These are phyloP conservation scores for Rhodotorula babjevae DNA, from an alignment of 768 basidiomycete genomes.

Conservation along the genomic window DNA sequence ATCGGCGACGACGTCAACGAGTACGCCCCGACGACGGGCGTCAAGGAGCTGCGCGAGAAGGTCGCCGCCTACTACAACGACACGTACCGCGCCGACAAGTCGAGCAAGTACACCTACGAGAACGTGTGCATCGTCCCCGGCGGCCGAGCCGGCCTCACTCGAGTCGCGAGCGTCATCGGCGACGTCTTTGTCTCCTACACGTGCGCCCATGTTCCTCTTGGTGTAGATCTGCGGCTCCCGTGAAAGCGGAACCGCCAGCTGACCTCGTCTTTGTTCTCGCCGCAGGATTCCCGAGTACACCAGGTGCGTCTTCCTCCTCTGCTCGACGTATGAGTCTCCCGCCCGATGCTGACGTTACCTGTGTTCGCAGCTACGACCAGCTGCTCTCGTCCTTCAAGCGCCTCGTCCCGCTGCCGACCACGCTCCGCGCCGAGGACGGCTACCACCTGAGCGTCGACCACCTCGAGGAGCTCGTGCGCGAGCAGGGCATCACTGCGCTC, in stretches of 20 bases:
- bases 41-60: slow-evolving; percentile 77
- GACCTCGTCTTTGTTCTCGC: neutral
- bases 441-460: slow-evolving; percentile 59
- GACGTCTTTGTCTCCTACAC: slow-evolving; percentile 58
- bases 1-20: slow-evolving; percentile 52
- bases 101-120: slow-evolving; percentile 79
- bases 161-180: slow-evolving; percentile 84
- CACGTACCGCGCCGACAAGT: slow-evolving; percentile 66
- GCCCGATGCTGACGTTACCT: neutral
- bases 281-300: slow-evolving; percentile 75
- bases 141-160: slow-evolving; percentile 73
- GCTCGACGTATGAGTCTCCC: too few species aligned
- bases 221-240: too few species aligned
- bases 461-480: slow-evolving; percentile 50
- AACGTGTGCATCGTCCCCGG: slow-evolving; percentile 85
- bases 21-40: slow-evolving; percentile 88
- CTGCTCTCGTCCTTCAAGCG: slow-evolving; percentile 33
- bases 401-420: slow-evolving; percentile 38
- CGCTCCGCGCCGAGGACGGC: slow-evolving; percentile 29
- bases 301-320: slow-evolving; percentile 54
- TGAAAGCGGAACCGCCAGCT: neutral
- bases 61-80: slow-evolving; percentile 86
- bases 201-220: neutral
- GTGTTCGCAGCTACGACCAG: slow-evolving; percentile 40
- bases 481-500: slow-evolving; percentile 21